Base-by-base conservation (phyloP, 2,329 filamentous ascomycete genomes). In the Pyricularia grisea region DNA sequence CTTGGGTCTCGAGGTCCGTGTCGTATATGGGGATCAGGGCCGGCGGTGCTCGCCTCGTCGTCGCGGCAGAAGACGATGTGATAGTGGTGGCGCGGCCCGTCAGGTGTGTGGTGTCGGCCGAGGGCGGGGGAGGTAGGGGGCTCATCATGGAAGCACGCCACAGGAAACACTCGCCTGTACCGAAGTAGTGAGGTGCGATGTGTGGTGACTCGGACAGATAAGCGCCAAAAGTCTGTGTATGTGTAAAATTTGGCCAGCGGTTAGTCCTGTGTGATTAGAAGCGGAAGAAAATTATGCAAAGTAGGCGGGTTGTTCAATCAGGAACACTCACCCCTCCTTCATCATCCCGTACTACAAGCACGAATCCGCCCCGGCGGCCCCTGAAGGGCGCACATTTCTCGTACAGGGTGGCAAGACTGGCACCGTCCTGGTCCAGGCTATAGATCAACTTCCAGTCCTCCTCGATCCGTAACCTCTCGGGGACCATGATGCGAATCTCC, bases 111-210 rank as follows among this genome's bases (percentile, higher is more conserved):
- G 83, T 85, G 74, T 86, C 82, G 72, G 81, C 79, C 4, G 85
- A 87, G 0, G 92, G 92, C 0, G 90, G 91, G 0, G 89, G 91
- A 1, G 91, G 91, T 0, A 93, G 82, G 0, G 87, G 79, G 1
- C 88, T 83, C 42, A 94, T 82, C 4, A 90, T 80, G 64, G 88
- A 88, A 0, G 92, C 90, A 66, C 91, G 88, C 92, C 92, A 96
- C 72, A 96, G 87, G 78, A 96, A 99, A 79, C 94, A 98, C 79
- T 99, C 95, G 74, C 95, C 95, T 14, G 93, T 97, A 75, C 95
- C 95, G 78, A 92, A 99, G 82, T 97, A 99, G 72, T 94, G 91
- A 2, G 92, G 81, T 1, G 88, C 83, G 0, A 93, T 92, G 73
- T 91, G 92, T 12, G 94, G 94, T 67, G 91, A 85, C 77, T 99